These are phyloP conservation scores for Fibroporia radiculosa DNA, from an alignment of 768 basidiomycete genomes.

Conservation along the genomic window DNA sequence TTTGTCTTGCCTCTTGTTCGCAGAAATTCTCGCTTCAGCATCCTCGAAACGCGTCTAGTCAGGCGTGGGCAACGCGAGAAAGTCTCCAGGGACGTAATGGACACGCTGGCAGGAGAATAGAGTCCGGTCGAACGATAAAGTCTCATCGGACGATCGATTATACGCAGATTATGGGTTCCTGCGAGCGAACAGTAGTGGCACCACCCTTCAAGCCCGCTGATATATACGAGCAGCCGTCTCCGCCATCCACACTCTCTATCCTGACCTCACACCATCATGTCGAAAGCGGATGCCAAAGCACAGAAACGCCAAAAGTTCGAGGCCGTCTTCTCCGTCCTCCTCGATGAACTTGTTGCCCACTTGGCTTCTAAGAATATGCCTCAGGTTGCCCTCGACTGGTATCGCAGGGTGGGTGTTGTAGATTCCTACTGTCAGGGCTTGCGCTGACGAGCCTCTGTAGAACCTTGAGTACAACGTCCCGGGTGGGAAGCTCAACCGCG, in stretches of 20 bases:
- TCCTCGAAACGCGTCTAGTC: too few relatives aligned
- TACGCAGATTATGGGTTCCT: too few relatives aligned
- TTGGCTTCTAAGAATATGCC: conserved; percentile 73
- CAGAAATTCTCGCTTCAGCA: too few relatives aligned
- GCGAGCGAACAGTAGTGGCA: too few relatives aligned
- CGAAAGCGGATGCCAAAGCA: conserved; percentile 16
- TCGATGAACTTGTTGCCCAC: conserved; percentile 69
- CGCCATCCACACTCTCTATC: neutral
- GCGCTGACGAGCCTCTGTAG: conserved; percentile 29
- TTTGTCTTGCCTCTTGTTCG: neutral
- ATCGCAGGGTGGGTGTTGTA: conserved; percentile 60
- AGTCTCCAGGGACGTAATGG: too few relatives aligned
- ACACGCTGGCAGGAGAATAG: too few relatives aligned
- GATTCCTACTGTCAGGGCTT: neutral
- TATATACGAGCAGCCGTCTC: too few relatives aligned
- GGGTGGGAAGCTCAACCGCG: conserved; percentile 92
- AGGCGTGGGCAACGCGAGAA: too few relatives aligned
- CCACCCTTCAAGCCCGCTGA: neutral
- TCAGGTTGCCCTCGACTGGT: conserved; percentile 79
- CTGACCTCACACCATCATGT: neutral
- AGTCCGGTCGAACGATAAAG: too few relatives aligned
- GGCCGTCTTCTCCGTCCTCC: conserved; percentile 60
- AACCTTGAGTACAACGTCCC: conserved; percentile 93
- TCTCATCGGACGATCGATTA: too few relatives aligned
- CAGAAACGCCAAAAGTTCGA: conserved; percentile 52